Evolutionary conservation across 345 rosid genomes (phyloP).

Genomic region (Triadica sebifera): DNA sequence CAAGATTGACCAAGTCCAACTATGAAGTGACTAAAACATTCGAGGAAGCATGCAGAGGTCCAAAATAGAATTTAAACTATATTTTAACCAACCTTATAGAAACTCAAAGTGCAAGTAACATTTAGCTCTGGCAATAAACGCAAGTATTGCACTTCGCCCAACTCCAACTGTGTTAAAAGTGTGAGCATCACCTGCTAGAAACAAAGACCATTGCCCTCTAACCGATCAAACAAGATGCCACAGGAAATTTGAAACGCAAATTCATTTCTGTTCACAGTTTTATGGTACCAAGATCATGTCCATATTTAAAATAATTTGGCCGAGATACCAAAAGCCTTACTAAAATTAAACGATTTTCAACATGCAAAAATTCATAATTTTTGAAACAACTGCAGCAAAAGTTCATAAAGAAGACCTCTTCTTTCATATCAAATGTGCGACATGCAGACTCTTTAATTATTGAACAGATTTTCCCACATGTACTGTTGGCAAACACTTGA

Average conservation of each 20-base stretch:
- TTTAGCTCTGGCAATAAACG: slow-evolving; percentile 69
- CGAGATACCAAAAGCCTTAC: neutral
- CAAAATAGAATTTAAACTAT: slow-evolving; percentile 3
- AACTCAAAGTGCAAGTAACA: slow-evolving; percentile 74
- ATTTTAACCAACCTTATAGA: slow-evolving; percentile 67
- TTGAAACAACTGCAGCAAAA: slow-evolving; percentile 10
- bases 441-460: slow-evolving; percentile 74
- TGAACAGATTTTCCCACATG: slow-evolving; percentile 52
- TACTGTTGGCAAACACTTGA: slow-evolving; percentile 55
- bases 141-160: slow-evolving; percentile 79
- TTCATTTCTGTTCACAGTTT: neutral
- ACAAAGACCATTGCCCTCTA: slow-evolving; percentile 14
- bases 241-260: neutral
- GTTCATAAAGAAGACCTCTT: slow-evolving; percentile 56
- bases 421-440: slow-evolving; percentile 80
- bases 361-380: neutral
- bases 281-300: slow-evolving; percentile 11
- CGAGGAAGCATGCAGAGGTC: slow-evolving; percentile 1
- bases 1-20: neutral
- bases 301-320: neutral
- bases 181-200: slow-evolving; percentile 86
- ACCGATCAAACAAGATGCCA: slow-evolving; percentile 1
- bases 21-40: slow-evolving; percentile 1
- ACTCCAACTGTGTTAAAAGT: slow-evolving; percentile 79
- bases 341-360: slow-evolving; percentile 1